These are phyloP conservation scores for Aureobasidium sp. DNA, from an alignment of 2,329 filamentous ascomycete genomes.

Conservation along the genomic window DNA sequence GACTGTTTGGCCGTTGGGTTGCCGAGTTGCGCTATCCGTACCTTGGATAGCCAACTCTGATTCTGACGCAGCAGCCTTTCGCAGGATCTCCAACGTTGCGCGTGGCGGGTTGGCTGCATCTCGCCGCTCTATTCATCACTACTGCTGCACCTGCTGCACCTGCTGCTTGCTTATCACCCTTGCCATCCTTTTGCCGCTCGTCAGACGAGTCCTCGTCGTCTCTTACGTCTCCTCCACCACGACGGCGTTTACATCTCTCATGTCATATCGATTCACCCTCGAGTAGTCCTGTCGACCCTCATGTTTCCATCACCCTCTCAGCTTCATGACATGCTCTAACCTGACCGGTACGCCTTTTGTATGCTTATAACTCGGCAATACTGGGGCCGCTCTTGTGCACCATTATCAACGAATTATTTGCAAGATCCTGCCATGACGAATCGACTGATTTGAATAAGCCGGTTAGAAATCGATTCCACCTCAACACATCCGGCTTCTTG, in stretches of 20 bases:
- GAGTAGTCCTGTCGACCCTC: neutral
- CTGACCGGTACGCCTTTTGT: slow-evolving; percentile 9
- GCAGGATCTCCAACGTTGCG: slow-evolving; percentile 10
- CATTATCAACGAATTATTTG: slow-evolving; percentile 6
- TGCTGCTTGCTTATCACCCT: slow-evolving; percentile 11
- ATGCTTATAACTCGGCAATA: slow-evolving; percentile 6
- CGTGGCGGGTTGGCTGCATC: slow-evolving; percentile 2
- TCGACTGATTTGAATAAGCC: slow-evolving; percentile 4
- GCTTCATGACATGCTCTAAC: slow-evolving; percentile 9
- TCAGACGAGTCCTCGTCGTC: neutral
- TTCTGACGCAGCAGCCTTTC: neutral
- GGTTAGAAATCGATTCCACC: slow-evolving; percentile 1
- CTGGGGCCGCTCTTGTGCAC: slow-evolving; percentile 12
- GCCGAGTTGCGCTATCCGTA: slow-evolving; percentile 4
- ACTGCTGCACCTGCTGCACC: neutral
- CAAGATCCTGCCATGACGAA: neutral
- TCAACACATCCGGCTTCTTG: neutral
- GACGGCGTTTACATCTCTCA: neutral
- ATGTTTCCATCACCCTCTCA: neutral
- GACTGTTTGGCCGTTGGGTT: slow-evolving; percentile 1
- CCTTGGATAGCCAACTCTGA: slow-evolving; percentile 1
- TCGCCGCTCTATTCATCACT: slow-evolving; percentile 12
- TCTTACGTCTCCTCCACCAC: slow-evolving; percentile 9
- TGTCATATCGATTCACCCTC: neutral
- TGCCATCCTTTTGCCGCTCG: slow-evolving; percentile 6